Base-by-base conservation (phyloP, 768 basidiomycete species). In the Russula sp. region DNA sequence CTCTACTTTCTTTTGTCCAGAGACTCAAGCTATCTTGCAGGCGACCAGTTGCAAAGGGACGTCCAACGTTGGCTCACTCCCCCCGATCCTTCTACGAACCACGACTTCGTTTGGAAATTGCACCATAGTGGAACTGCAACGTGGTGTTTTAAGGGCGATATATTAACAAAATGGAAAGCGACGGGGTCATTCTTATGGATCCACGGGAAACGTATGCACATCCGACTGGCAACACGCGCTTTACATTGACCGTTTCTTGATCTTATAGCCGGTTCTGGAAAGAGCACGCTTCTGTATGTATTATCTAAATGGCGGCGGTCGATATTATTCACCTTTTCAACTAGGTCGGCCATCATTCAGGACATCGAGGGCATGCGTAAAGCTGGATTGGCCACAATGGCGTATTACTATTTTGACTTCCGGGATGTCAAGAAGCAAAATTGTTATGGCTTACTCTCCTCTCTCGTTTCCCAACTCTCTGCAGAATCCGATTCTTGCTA, bases 241-340 rank as follows among this genome's bases (percentile, higher is more conserved):
- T n/a, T 7, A 4, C 7, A 3, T 7, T 47, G 7, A 49, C 11
- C 7, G 22, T 1, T 22, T 34, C 29, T 7, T 50, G 0, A 10
- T 46, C 36, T n/a, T 4, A 14, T 13, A 60, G 59, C 59, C 5
- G 59, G 59, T 0, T 52, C 49, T 1, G 58, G 58, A 13, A 59
- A 60, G 32, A 60, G 59, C 25, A 55, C 54, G 2, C 38, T 61
- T 18, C n/a, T 53, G 60, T 61, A 35, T 4, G 60, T 49, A 3
- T 2, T 42, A 2, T 4, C 2, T 22, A 6, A 10, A 18, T 22
- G 16, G 1, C 18, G 29, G 2, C 3, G 7, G 34, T 20, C 25
- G 7, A 8, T 1, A 2, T 34, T 20, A 34, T 20, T 58, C 2
- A 49, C 20, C 2, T 14, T 4, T 1, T 29, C 47, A 0, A n/a